phyloP scores from a whole-genome alignment of 805 yeast genomes.

The Candida germanica region DNA sequence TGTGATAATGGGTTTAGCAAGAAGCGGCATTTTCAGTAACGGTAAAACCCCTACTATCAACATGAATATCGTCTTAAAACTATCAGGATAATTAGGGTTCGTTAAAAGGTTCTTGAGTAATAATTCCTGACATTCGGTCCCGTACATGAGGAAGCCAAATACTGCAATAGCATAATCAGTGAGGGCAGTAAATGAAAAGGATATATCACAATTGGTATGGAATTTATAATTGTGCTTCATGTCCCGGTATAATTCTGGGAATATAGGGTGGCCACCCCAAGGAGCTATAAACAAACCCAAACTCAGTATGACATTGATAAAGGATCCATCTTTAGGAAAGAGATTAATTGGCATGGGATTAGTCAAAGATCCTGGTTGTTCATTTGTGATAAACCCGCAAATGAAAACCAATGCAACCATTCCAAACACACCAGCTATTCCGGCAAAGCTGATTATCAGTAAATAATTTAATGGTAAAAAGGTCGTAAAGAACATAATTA shows the following conservation, averaged over 20 bases:
- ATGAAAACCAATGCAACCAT: slow-evolving; percentile 44
- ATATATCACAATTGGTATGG: slow-evolving; percentile 46
- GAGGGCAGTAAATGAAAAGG: slow-evolving; percentile 55
- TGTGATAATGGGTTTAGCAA: slow-evolving; percentile 37
- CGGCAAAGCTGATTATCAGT: slow-evolving; percentile 53
- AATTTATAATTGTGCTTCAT: slow-evolving; percentile 68
- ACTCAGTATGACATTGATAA: slow-evolving; percentile 41
- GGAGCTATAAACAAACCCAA: slow-evolving; percentile 74
- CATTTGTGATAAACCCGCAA: slow-evolving; percentile 42
- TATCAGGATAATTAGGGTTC: slow-evolving; percentile 65
- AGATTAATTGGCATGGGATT: slow-evolving; percentile 40
- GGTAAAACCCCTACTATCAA: slow-evolving; percentile 38
- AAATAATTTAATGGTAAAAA: slow-evolving; percentile 55
- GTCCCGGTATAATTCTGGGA: slow-evolving; percentile 69
- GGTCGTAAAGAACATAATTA: slow-evolving; percentile 42
- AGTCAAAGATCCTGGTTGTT: slow-evolving; percentile 55
- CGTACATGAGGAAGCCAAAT: slow-evolving; percentile 79
- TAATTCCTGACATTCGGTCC: slow-evolving; percentile 62
- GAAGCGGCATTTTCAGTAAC: slow-evolving; percentile 39
- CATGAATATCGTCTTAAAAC: slow-evolving; percentile 38
- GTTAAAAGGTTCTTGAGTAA: slow-evolving; percentile 71
- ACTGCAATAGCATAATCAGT: slow-evolving; percentile 63
- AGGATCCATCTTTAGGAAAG: slow-evolving; percentile 28
- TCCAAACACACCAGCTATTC: slow-evolving; percentile 53
- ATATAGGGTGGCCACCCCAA: slow-evolving; percentile 83